Evolutionary conservation across 805 yeast genomes (phyloP), one percentile per base, ranked within the genome.

Genomic region (Ogataea paradorogensis): DNA sequence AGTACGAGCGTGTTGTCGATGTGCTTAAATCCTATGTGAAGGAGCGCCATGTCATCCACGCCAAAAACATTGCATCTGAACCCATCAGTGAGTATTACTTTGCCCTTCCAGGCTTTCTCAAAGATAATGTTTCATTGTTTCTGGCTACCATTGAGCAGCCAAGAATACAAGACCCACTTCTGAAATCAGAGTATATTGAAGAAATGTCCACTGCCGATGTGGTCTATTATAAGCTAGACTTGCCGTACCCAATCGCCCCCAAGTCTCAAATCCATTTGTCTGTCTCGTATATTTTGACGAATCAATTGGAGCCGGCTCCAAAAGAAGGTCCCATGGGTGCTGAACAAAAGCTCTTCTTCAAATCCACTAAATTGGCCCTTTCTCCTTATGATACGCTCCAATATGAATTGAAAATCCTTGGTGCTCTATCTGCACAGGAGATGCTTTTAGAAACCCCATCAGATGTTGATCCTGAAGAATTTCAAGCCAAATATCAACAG

Each of bases 231-330:
- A 61, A 65, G 42, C 45, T 87, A 22, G 59, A 55, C 25, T 65
- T 89, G 35, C 84, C 86, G 9, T 67, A 69, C 31, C 84, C 93
- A 27, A 65, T 90, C 40, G 73, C 82, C 8, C 85, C 95, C 20
- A 76, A 78, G 25, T 71, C 79, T 16, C 62, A 64, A 23, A 59
- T 70, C 32, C 66, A 70, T 26, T 54, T 91, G 31, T 62, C 65
- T 27, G 63, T 82, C 13, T 69, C 76, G 23, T 62, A 70, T 45
- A 74, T 77, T 2, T 65, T 74, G 41, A 69, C 76, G 23, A 67
- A 71, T 42, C 58, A 65, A 25, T 53, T 81, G 33, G 45, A 51
- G 36, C 87, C 97, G 29, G 59, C 74, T 36, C 97, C 98, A 1
- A 72, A 70, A 36, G 64, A 69, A 45, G 76, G 84, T 29, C 69